Evolutionary conservation across 345 rosid species (phyloP).

Genomic region (Melaleuca quinquenervia): DNA sequence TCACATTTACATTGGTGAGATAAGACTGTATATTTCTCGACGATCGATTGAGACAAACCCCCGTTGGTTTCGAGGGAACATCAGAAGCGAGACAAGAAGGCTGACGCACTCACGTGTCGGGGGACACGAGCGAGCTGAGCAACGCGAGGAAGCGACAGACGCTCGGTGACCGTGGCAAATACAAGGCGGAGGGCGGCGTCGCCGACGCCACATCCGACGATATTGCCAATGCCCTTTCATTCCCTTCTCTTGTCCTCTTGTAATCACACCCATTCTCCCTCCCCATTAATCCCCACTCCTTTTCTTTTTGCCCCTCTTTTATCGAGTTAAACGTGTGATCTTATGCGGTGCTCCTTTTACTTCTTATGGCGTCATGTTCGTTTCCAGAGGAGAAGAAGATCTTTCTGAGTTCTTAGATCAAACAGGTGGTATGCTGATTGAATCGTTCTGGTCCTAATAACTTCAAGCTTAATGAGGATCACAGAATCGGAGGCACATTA

Average conservation of each 20-base stretch:
- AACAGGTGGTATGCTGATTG: too few species aligned
- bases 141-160: constrained; percentile 16
- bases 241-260: constrained; percentile 2
- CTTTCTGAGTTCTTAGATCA: too few species aligned
- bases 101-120: not conserved
- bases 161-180: constrained; percentile 31
- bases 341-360: too few species aligned
- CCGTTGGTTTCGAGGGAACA: too few species aligned
- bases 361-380: too few species aligned
- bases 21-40: not conserved
- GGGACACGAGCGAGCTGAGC: not conserved
- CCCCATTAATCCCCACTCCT: not conserved
- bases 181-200: constrained; percentile 53
- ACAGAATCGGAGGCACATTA: too few species aligned
- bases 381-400: too few species aligned
- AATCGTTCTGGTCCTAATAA: too few species aligned
- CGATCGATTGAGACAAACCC: accelerated
- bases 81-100: too few species aligned
- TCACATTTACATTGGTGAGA: not conserved
- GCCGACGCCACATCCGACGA: constrained; percentile 43
- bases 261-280: too few species aligned
- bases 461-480: too few species aligned
- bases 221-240: constrained; percentile 17
- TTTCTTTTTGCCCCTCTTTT: not conserved
- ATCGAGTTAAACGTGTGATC: not conserved